Percentiles rank a stretch among this genome's conserved stretches.
phyloP scores from a whole-genome alignment of 2,329 filamentous ascomycete species.

The Cladosporium sp. region DNA sequence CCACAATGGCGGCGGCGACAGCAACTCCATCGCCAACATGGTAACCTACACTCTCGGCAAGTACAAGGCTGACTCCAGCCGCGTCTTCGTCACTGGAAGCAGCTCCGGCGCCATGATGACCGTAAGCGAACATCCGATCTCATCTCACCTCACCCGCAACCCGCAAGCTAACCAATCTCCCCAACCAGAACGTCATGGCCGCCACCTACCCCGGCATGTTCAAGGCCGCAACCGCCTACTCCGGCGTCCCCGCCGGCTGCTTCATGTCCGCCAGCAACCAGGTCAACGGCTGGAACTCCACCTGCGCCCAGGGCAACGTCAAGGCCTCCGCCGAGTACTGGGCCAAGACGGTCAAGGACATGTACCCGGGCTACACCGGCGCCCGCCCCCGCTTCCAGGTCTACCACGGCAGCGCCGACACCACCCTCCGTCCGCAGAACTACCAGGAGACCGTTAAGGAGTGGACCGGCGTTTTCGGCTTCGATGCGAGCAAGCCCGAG shows the following conservation, averaged over 20 bases:
- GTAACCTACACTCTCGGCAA: conserved; percentile 48
- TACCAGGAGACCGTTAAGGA: conserved; percentile 54
- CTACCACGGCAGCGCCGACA: conserved; percentile 51
- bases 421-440: conserved; percentile 47
- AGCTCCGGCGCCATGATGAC: conserved; percentile 54
- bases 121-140: conserved; percentile 14
- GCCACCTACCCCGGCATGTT: conserved; percentile 50
- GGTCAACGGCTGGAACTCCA: conserved; percentile 46
- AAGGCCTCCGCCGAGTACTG: conserved; percentile 43
- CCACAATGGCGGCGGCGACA: conserved; percentile 53
- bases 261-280: conserved; percentile 41
- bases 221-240: conserved; percentile 45
- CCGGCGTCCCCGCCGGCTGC: conserved; percentile 51
- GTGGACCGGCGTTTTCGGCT: conserved; percentile 47
- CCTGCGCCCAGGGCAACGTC: conserved; percentile 46
- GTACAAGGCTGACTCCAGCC: conserved; percentile 46
- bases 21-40: conserved; percentile 53
- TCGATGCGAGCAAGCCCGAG: conserved; percentile 24
- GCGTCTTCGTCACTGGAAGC: conserved; percentile 51
- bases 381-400: conserved; percentile 51
- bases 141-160: too few relatives aligned
- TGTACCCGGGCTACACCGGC: conserved; percentile 48
- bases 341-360: conserved; percentile 42
- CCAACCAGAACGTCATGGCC: conserved; percentile 39
- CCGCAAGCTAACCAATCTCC: conserved; percentile 9